Evolutionary conservation across 805 yeast genomes (phyloP), one percentile per base, ranked within the genome.

Genomic region (Kuraishia borneana): DNA sequence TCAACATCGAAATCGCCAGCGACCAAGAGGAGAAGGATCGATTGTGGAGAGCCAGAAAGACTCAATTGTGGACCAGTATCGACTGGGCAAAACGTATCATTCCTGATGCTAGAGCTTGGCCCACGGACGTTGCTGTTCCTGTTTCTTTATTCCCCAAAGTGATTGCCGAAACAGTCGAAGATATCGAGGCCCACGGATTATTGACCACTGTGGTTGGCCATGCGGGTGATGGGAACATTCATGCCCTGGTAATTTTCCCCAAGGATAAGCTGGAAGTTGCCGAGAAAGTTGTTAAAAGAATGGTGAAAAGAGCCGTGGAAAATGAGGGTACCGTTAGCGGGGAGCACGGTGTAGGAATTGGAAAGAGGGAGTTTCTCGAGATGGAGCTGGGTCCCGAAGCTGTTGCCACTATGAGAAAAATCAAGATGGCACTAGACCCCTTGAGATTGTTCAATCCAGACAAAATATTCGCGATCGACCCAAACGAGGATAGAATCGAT

Each of bases 251-350:
- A 18, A 58, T 78, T 5, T 79, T 75, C 52, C 65, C 63, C 31
- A 71, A 73, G 0, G 67, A 68, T 16, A 69, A 74, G 42, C 45
- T 59, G 14, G 54, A 57, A 1, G 53, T 51, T 17, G 77, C 73
- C 3, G 67, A 69, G 38, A 46, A 50, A 9, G 46, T 79, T 9
- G 76, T 79, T 10, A 64, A 67, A 19, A 61, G 70, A 33, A 75
- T 83, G 80, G 81, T 80, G 32, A 48, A 64, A 30, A 51, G 76
- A 27, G 94, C 89, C 0, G 56, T 83, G 13, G 67, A 59, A 1
- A 68, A 76, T 26, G 94, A 83, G 35, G 94, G 94, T 2, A 83
- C 95, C 2, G 76, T 85, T 43, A 79, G 87, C 4, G 94, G 94
- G 23, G 94, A 83, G 48, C 94, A 83, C 50, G 95, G 94, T 10